Percentiles rank a stretch among this genome's conserved stretches.
phyloP scores from a whole-genome alignment of 1,139 yeast genomes.

The Scheffersomyces segobiensis region DNA sequence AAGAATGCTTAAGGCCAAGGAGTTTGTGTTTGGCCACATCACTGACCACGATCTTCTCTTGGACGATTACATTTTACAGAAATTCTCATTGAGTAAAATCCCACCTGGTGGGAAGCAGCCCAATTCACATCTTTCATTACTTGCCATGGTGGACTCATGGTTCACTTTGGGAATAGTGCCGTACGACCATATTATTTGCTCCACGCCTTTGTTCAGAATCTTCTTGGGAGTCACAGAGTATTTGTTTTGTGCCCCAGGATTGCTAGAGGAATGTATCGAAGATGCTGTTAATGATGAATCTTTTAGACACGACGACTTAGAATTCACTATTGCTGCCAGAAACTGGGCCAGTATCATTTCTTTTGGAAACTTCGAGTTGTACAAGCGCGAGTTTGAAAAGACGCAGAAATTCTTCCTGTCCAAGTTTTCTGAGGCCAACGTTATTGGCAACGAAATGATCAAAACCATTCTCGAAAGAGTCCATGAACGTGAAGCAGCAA shows the following conservation, averaged over 20 bases:
- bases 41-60: constrained; percentile 56
- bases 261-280: constrained; percentile 74
- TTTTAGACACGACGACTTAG: constrained; percentile 84
- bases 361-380: constrained; percentile 73
- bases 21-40: constrained; percentile 73
- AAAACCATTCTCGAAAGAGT: constrained; percentile 69
- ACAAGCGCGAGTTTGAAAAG: constrained; percentile 68
- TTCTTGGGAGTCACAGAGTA: constrained; percentile 94
- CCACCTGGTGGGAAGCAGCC: constrained; percentile 73
- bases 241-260: constrained; percentile 78
- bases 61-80: constrained; percentile 77
- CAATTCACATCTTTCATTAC: constrained; percentile 82
- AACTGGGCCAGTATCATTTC: constrained; percentile 84
- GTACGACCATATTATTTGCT: constrained; percentile 94
- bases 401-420: constrained; percentile 82
- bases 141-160: constrained; percentile 96
- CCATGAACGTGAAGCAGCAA: constrained; percentile 33
- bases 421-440: constrained; percentile 86
- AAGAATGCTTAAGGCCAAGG: constrained; percentile 66
- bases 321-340: constrained; percentile 78
- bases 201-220: constrained; percentile 88
- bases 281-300: constrained; percentile 68
- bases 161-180: constrained; percentile 80
- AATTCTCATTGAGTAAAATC: constrained; percentile 72
- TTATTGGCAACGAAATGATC: constrained; percentile 94